Evolutionary conservation across 139 green algal species (phyloP).

Genomic region (Chlorella vulgaris): DNA sequence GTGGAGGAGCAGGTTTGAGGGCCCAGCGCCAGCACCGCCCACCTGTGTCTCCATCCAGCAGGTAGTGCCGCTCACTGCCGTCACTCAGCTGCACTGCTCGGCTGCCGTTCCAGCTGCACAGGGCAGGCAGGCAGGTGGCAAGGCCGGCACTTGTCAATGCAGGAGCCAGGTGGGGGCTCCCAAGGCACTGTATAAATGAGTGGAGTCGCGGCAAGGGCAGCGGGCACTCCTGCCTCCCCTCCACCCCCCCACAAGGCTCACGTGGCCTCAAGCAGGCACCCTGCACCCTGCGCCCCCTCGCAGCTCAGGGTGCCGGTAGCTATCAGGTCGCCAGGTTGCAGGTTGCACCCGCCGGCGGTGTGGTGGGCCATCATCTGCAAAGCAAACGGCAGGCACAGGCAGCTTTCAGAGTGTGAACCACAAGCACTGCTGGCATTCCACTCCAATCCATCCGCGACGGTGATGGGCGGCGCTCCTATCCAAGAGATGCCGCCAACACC

Average conservation of each 20-base stretch:
- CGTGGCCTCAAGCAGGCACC: constrained; percentile 77
- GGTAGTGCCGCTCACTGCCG: constrained; percentile 55
- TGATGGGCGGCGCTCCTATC: no score
- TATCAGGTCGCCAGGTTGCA: constrained; percentile 86
- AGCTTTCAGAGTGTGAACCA: no score
- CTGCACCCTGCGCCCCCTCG: constrained; percentile 32
- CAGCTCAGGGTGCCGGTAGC: constrained; percentile 90
- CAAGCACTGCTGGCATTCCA: no score
- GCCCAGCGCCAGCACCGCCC: not conserved
- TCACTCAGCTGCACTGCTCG: constrained; percentile 48
- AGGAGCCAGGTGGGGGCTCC: no score
- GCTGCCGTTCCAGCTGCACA: constrained; percentile 46
- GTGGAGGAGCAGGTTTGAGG: no score
- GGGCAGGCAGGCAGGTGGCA: not conserved
- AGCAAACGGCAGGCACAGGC: not conserved
- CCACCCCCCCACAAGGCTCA: not conserved
- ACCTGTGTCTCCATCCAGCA: constrained; percentile 87
- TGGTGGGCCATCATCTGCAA: constrained; percentile 97
- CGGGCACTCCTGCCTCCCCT: not conserved
- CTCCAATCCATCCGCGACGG: no score
- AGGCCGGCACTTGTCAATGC: no score
- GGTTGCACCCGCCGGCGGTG: constrained; percentile 86
- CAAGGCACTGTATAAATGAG: no score
- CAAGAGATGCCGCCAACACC: not conserved
- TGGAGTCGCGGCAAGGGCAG: not conserved